Conservation (phyloP, 2,329 filamentous ascomycete species). For the Emmonsiellopsis sp. region DNA sequence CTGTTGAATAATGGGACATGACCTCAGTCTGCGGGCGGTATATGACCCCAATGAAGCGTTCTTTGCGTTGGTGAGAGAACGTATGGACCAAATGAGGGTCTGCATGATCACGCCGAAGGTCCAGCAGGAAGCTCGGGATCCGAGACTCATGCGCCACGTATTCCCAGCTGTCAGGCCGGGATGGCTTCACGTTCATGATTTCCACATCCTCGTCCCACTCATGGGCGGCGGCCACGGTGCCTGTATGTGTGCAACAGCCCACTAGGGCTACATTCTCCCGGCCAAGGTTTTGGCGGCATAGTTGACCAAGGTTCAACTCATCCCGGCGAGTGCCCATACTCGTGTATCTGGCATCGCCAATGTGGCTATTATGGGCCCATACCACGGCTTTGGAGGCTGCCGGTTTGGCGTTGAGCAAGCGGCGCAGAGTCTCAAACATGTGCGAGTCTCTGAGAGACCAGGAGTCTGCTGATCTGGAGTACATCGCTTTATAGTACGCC, state of each 20-base stretch:
- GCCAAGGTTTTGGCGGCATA: constrained; percentile 39
- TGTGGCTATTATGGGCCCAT: constrained; percentile 46
- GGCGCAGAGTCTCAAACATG: constrained; percentile 41
- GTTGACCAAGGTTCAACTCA: constrained; percentile 45
- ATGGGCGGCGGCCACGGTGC: constrained; percentile 43
- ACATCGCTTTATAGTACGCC: constrained; percentile 45
- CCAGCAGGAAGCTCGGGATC: constrained; percentile 36
- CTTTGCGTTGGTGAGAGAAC: constrained; percentile 31
- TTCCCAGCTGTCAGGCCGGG: constrained; percentile 41
- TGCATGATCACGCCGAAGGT: constrained; percentile 32
- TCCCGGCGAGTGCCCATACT: constrained; percentile 37
- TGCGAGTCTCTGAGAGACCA: constrained; percentile 46
- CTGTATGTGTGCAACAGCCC: constrained; percentile 42
- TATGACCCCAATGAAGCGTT: constrained; percentile 46
- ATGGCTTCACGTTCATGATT: constrained; percentile 40
- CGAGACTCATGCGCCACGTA: constrained; percentile 39
- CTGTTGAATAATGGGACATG: constrained; percentile 40
- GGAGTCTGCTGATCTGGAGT: constrained; percentile 38
- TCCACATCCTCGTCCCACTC: constrained; percentile 44
- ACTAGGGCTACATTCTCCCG: constrained; percentile 33
- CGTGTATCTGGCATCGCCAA: constrained; percentile 45
- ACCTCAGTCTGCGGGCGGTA: constrained; percentile 42
- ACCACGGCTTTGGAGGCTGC: constrained; percentile 38
- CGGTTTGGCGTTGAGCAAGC: constrained; percentile 34
- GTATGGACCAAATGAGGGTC: constrained; percentile 27